phyloP scores from a whole-genome alignment of 176 grass and related monocot species.

The Dactylis glomerata region DNA sequence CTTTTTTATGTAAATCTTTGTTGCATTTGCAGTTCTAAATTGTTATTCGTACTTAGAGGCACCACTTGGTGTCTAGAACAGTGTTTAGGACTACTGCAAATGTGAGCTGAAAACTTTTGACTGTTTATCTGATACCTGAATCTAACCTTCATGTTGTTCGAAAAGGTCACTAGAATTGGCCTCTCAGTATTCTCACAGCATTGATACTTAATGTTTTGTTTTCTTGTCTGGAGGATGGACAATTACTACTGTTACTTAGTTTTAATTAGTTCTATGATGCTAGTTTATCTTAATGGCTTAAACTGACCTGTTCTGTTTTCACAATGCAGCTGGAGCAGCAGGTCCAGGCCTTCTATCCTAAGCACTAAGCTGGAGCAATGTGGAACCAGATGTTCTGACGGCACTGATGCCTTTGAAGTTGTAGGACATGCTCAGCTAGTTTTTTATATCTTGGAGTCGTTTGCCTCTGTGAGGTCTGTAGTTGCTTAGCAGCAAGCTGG shows the following conservation, averaged over 20 bases:
- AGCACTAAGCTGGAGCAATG: conserved; percentile 17
- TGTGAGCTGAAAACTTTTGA: background rate
- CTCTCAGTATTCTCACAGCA: background rate
- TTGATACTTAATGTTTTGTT: background rate
- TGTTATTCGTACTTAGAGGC: background rate
- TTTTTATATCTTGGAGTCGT: conserved; percentile 12
- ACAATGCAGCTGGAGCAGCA: conserved; percentile 58
- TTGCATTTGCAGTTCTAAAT: background rate
- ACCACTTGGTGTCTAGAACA: background rate
- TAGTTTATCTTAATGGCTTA: background rate
- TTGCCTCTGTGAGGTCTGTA: conserved; percentile 30
- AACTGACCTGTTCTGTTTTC: conserved; percentile 20
- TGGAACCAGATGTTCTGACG: conserved; percentile 19
- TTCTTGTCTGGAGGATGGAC: background rate
- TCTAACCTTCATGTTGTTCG: background rate
- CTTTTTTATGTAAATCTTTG: background rate
- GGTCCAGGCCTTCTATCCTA: conserved; percentile 28
- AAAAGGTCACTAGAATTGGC: background rate
- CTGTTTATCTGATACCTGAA: background rate
- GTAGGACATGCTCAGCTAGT: conserved; percentile 8
- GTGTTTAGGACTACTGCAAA: background rate
- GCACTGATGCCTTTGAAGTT: background rate
- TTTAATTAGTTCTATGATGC: background rate
- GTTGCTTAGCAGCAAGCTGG: conserved; percentile 18
- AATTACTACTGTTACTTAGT: background rate